phyloP scores from a whole-genome alignment of 108 stramenopile genomes.

The Cyclotella kingstonii region DNA sequence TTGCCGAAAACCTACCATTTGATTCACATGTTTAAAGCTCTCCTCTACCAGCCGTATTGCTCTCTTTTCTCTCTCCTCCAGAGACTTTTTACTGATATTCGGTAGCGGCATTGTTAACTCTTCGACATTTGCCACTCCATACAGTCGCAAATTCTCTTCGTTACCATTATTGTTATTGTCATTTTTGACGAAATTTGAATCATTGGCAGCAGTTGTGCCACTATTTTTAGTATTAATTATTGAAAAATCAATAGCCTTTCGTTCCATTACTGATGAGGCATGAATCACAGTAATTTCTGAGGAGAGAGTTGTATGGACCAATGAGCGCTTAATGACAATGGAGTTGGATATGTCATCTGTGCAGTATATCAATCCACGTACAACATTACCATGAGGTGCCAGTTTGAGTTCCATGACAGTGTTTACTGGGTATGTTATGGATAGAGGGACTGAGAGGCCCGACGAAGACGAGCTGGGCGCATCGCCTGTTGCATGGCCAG shows the following conservation, averaged over 20 bases:
- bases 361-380: conserved; percentile 70
- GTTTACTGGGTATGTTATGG: conserved; percentile 40
- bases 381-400: background rate
- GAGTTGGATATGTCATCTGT: conserved; percentile 66
- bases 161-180: background rate
- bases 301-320: conserved; percentile 48
- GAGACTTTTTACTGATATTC: conserved; percentile 46
- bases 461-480: background rate
- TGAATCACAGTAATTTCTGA: conserved; percentile 50
- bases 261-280: conserved; percentile 39
- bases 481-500: background rate
- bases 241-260: conserved; percentile 32
- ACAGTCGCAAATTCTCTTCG: conserved; percentile 13
- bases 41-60: conserved; percentile 73
- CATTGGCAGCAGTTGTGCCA: background rate
- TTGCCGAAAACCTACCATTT: conserved; percentile 53
- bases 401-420: conserved; percentile 46
- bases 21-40: conserved; percentile 73
- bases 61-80: conserved; percentile 82
- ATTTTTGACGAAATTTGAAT: background rate
- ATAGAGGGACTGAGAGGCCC: conserved; percentile 6
- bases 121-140: conserved; percentile 23
- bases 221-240: conserved; percentile 9
- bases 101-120: conserved; percentile 35
- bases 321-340: conserved; percentile 57